Base-by-base conservation (phyloP, 148 eudicot genomes). In the Rhododendron vialii region DNA sequence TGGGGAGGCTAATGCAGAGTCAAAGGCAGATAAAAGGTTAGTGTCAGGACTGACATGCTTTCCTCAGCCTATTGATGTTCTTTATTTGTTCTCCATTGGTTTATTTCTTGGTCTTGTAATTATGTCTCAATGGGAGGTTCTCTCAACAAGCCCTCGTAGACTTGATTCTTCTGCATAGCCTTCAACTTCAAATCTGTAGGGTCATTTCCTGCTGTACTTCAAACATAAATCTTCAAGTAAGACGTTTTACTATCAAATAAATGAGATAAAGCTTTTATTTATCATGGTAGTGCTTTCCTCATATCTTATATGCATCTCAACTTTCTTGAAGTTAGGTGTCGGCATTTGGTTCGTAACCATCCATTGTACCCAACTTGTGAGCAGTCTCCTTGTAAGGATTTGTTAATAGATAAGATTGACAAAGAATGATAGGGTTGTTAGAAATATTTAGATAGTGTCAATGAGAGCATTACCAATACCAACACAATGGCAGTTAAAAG, bases 1-100 rank as follows among this genome's bases (percentile, higher is more conserved):
- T 71, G 90, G 85, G 87, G 92, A 90, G 85, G 76, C 85, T 73
- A 86, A 82, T 86, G 41, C 59, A 7, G 95, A 91, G 77, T 83
- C 86, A 48, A 92, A 86, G 81, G 71, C 80, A 45, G 86, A 79
- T 51, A 93, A 93, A 81, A 88, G 94, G 98, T 94, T 51, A 65
- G 87, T 15, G 4, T 84, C 82, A 43, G 24, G 50, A 47, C 20
- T 87, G 30, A 65, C 63, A 47, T 15, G 22, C 12, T 41, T 48
- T 12, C 53, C 38, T 73, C 55, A 24, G 30, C 67, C 24, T 50
- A 28, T 51, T 73, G 80, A 17, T 30, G 24, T 36, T 11, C 14
- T 71, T 84, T 17, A 57, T 17, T 28, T 59, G 84, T 67, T 36
- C 33, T 81, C 63, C 36, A 51, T 14, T 53, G n/a, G 53, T 84